Percentiles rank a stretch among this genome's conserved stretches.
Evolutionary conservation across 495 filamentous ascomycete species (phyloP).

Genomic region (Podospora pseudopauciseta): DNA sequence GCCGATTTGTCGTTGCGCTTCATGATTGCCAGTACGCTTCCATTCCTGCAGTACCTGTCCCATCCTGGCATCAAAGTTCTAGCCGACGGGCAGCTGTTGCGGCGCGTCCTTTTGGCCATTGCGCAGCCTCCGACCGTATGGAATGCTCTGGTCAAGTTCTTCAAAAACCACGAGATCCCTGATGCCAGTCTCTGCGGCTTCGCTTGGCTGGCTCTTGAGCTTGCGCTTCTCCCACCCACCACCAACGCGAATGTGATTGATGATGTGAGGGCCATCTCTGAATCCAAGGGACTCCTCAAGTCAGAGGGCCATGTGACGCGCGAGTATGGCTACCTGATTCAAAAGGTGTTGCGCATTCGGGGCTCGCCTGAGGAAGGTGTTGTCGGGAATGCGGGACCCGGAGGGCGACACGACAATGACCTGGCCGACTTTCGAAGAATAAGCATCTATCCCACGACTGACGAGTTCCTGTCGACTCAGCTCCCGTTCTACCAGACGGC

Average conservation of each 20-base stretch:
- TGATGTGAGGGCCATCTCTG: constrained; percentile 29
- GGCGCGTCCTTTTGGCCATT: constrained; percentile 49
- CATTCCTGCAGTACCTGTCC: constrained; percentile 38
- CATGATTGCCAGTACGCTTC: constrained; percentile 44
- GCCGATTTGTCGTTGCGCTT: constrained; percentile 50
- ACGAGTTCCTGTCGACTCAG: constrained; percentile 60
- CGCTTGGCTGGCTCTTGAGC: constrained; percentile 57
- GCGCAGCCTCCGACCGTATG: constrained; percentile 60
- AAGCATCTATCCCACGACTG: constrained; percentile 61
- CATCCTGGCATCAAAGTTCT: constrained; percentile 50
- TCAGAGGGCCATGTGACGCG: constrained; percentile 27
- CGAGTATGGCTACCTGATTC: constrained; percentile 31
- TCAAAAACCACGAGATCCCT: constrained; percentile 37
- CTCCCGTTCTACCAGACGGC: constrained; percentile 57
- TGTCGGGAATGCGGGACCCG: constrained; percentile 38
- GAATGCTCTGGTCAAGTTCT: constrained; percentile 50
- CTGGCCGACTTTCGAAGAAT: constrained; percentile 58
- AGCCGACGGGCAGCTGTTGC: constrained; percentile 53
- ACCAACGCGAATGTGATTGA: constrained; percentile 31
- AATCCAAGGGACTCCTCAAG: constrained; percentile 32
- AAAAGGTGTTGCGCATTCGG: constrained; percentile 21
- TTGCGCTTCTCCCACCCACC: constrained; percentile 45
- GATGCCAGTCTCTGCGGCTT: constrained; percentile 44
- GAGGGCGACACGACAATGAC: constrained; percentile 81
- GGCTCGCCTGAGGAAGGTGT: constrained; percentile 2